Evolutionary conservation across 2,329 filamentous ascomycete genomes (phyloP), one percentile per base, ranked within the genome.

Genomic region (Hirsutella minnesotensis): DNA sequence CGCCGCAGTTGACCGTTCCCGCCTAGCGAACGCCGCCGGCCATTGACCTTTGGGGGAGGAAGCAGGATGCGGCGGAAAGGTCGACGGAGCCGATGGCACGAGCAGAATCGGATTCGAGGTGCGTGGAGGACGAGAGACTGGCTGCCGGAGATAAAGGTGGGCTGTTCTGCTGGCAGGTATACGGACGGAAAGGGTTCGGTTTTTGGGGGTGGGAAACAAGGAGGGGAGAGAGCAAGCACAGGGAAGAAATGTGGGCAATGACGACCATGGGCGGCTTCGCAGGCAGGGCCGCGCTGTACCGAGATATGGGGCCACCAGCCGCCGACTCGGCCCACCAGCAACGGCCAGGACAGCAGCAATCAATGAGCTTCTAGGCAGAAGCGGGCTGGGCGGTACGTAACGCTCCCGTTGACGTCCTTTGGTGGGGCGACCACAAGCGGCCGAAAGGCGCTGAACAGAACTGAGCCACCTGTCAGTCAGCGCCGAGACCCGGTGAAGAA

Each of bases 1-100:
- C 69, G 69, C 67, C 70, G 72, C 69, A 72, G 70, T 68, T 27
- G 69, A 70, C 70, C 68, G 68, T 62, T 62, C 57, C 60, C 63
- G 60, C 56, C 67, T 76, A 77, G 60, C 68, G 66, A 63, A 69
- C 69, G 64, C 69, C 63, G 61, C 67, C 65, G 70, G 68, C 69
- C 75, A 78, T 78, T 72, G 70, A 67, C 70, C 56, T 60, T 10
- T 38, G 40, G 3, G 18, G 12, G 12, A n/a, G 33, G 9, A 18
- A 9, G 33, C 4, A 35, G 15, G 16, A 35, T 9, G 16, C 33
- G 9, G 9, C 33, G 33, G 16, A 9, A 35, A 35, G 5, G n/a
- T 9, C 5, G 8, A 9, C n/a, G 15, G 33, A 34, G 33, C 45
- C 24, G 47, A 45, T 36, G 40, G 44, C 42, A 41, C 47, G 43